Evolutionary conservation across 1,284 basidiomycete species (phyloP).

Genomic region (Malassezia slooffiae): DNA sequence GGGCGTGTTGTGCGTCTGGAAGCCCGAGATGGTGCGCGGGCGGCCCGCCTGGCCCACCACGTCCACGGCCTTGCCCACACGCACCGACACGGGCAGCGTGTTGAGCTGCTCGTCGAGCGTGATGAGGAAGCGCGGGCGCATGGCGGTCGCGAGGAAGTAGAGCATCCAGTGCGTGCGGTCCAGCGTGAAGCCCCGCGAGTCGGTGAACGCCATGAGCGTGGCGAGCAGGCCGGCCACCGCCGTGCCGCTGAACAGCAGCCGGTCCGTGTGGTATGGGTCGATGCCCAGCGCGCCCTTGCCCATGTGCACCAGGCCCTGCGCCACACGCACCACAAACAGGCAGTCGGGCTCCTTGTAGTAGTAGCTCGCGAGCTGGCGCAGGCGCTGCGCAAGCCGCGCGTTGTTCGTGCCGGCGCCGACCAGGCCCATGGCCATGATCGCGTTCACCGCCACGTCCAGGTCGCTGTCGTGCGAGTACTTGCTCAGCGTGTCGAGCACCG

Average conservation of each 20-base stretch:
- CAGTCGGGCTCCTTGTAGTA: constrained; percentile 96
- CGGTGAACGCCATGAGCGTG: constrained; percentile 79
- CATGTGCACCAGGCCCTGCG: constrained; percentile 95
- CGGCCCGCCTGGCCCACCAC: constrained; percentile 48
- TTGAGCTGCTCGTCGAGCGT: constrained; percentile 69
- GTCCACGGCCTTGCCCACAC: constrained; percentile 68
- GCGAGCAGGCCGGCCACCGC: constrained; percentile 85
- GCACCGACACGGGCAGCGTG: constrained; percentile 73
- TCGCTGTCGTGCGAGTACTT: constrained; percentile 99
- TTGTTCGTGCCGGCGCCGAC: constrained; percentile 98
- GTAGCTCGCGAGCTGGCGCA: constrained; percentile 87
- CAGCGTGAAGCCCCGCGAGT: constrained; percentile 83
- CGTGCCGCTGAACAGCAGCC: constrained; percentile 75
- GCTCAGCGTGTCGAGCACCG: constrained; percentile 93
- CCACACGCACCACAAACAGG: constrained; percentile 88
- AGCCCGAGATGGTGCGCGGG: constrained; percentile 45
- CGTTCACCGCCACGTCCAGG: constrained; percentile 84
- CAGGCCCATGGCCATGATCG: constrained; percentile 97
- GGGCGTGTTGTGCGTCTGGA: constrained; percentile 76
- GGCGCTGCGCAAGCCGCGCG: constrained; percentile 90
- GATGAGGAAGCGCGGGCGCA: constrained; percentile 97
- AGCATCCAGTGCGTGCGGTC: constrained; percentile 98
- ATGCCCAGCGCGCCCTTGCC: constrained; percentile 98
- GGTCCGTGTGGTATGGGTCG: constrained; percentile 92
- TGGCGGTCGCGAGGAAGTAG: constrained; percentile 83